A percentile compares a stretch with the other conserved stretches of the same genome.
phyloP scores from a whole-genome alignment of 1,139 yeast species.

The Diutina neorugosa region DNA sequence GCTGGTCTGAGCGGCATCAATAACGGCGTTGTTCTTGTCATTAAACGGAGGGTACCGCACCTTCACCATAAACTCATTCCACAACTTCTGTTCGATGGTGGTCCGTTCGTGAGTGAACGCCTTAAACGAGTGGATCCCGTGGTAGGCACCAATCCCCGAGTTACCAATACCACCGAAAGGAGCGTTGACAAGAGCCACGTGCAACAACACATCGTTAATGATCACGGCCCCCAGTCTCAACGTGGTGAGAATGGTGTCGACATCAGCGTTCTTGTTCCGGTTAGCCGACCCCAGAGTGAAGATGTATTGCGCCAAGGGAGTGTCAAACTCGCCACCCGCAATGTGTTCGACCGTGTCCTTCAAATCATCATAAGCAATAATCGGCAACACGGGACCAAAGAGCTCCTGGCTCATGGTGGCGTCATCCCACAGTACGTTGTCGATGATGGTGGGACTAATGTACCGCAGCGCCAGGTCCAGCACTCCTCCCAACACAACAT shows the following conservation, averaged over 20 bases:
- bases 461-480: conserved; percentile 31
- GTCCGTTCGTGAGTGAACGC: conserved; percentile 72
- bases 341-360: conserved; percentile 38
- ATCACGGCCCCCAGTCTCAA: conserved; percentile 67
- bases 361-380: conserved; percentile 43
- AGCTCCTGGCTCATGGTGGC: conserved; percentile 63
- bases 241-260: conserved; percentile 35
- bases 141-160: conserved; percentile 77
- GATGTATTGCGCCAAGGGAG: conserved; percentile 77
- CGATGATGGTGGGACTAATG: conserved; percentile 70
- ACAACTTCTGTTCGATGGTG: conserved; percentile 51
- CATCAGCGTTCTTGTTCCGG: conserved; percentile 31
- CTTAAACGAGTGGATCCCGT: conserved; percentile 62
- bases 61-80: conserved; percentile 47
- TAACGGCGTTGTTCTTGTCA: conserved; percentile 18
- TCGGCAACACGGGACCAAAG: conserved; percentile 81
- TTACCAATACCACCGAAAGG: conserved; percentile 92
- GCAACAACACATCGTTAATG: conserved; percentile 64
- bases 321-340: conserved; percentile 42
- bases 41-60: conserved; percentile 63
- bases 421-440: conserved; percentile 53
- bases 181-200: conserved; percentile 52
- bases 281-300: conserved; percentile 39
- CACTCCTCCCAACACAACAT: conserved; percentile 44
- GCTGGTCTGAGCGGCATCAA: conserved; percentile 16